A percentile compares a stretch with the other conserved stretches of the same genome.
Evolutionary conservation across 1,284 basidiomycete species (phyloP).

Genomic region (Violaceomyces palustris): DNA sequence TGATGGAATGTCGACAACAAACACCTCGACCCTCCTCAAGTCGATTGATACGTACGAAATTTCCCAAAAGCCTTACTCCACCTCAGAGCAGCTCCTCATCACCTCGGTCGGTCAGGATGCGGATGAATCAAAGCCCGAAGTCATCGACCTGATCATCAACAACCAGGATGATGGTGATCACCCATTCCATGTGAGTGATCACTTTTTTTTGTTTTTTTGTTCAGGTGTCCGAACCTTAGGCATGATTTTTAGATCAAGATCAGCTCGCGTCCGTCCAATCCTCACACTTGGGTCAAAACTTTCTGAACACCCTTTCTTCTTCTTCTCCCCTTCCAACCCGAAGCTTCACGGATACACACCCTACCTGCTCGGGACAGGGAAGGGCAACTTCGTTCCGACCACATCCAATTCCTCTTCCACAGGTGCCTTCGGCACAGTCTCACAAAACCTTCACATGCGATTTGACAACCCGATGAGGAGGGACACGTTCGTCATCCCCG

Average conservation of each 20-base stretch:
- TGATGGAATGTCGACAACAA: too few species aligned
- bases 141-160: conserved; percentile 49
- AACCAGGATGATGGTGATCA: conserved; percentile 56
- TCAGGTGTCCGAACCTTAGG: too few species aligned
- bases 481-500: conserved; percentile 34
- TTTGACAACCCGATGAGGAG: conserved; percentile 37
- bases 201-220: conserved; percentile 55
- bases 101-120: conserved; percentile 1
- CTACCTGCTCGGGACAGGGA: conserved; percentile 49
- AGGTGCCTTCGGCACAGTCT: conserved; percentile 10
- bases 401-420: conserved; percentile 16
- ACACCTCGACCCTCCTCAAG: conserved; percentile 38
- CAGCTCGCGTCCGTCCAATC: too few species aligned
- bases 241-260: too few species aligned
- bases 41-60: too few species aligned
- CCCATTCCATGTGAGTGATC: conserved; percentile 56
- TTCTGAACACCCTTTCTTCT: not conserved
- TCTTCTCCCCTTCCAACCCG: too few species aligned
- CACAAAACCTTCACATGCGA: not conserved
- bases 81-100: conserved; percentile 18
- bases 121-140: conserved; percentile 25
- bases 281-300: too few species aligned
- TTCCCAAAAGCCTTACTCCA: conserved; percentile 5
- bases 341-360: conserved; percentile 35
- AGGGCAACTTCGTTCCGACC: conserved; percentile 33